Base-by-base conservation (phyloP, 2,329 filamentous ascomycete genomes). In the Phaeosphaeria sp. region DNA sequence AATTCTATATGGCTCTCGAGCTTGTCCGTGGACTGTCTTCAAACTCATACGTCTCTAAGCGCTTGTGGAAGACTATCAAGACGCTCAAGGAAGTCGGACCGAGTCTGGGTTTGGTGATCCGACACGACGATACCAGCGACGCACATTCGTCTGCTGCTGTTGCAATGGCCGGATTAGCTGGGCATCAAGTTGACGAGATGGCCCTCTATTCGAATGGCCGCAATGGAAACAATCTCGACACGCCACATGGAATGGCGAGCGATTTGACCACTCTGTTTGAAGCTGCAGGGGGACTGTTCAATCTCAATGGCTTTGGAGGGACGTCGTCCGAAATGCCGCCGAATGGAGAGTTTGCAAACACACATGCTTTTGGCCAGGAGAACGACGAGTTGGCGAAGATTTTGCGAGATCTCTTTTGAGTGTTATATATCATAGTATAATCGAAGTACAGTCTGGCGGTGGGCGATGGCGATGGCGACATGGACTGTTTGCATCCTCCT, bases 1-100 rank as follows among this genome's bases (percentile, higher is more conserved):
- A 93, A 74, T 93, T 93, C 71, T 92, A 92, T 78, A 87, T 90
- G 83, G 90, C 89, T 0, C 83, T 93, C 0, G 89, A 92, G 53
- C 80, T 93, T 2, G 86, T 93, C 41, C 89, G 90, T 60, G 88
- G 89, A 54, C 83, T 93, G 54, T 90, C 88, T 3, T 85, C 86
- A 27, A 88, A 89, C 67, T 90, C 87, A 23, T 91, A 86, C 79
- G 87, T 92, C 1, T 89, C 87, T 6, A 88, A 90, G 65, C 83
- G 90, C 1, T 79, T 93, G 1, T 93, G 90, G 90, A 85, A 85
- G 61, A 91, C 88, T 0, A 87, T 92, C 52, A 83, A 84, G 44
- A 86, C 87, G 0, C 83, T 93, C 39, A 91, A 90, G 66, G 87
- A 90, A 58, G 87, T 91, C 6, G 90, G 88, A 0, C 89, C 89